Evolutionary conservation across 345 rosid genomes (phyloP), one percentile per base, ranked within the genome.

Genomic region (Pugionium cornutum): DNA sequence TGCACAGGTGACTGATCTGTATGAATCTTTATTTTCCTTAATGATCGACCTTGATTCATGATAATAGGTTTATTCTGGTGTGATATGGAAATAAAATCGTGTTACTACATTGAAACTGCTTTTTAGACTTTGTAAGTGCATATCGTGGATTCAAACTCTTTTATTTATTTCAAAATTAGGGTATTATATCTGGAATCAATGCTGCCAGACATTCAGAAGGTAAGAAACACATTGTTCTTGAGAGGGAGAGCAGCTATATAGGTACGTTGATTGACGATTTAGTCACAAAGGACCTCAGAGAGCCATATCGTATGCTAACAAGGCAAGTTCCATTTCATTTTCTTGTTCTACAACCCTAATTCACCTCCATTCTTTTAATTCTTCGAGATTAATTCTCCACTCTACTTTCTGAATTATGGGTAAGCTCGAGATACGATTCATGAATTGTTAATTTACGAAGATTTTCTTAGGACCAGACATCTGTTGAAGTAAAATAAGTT

Each of bases 221-320:
- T 69, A 89, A 88, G 79, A 68, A 89, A 30, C 86, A 85, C 39
- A 54, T 92, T 77, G 91, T 89, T 77, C 97, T 92, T 55, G 97
- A 92, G 85, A 83, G 98, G 69, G 97, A 92, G 80, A 92, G 97
- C 78, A 92, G 98, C 72, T 92, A 84, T 67, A 75, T 88, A 31
- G 98, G 98, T 36, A 92, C 98, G 6, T 73, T 92, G 78, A 88
- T 92, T 72, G 97, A 92, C 52, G 98, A 92, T 78, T 84, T 92
- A 63, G 86, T 89, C 70, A 89, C 98, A 18, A 92, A 92, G 78
- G 97, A 92, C 70, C 94, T 92, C 67, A 83, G 97, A 72, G 98
- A 92, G 83, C 98, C 98, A 30, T 92, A 92, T 77, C 94, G 97
- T 53, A 80, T 92, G 98, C 75, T 92, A 67, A 92, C 97, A 29